Conservation (phyloP, 768 basidiomycete species). For the Punctularia strigosozonata region DNA sequence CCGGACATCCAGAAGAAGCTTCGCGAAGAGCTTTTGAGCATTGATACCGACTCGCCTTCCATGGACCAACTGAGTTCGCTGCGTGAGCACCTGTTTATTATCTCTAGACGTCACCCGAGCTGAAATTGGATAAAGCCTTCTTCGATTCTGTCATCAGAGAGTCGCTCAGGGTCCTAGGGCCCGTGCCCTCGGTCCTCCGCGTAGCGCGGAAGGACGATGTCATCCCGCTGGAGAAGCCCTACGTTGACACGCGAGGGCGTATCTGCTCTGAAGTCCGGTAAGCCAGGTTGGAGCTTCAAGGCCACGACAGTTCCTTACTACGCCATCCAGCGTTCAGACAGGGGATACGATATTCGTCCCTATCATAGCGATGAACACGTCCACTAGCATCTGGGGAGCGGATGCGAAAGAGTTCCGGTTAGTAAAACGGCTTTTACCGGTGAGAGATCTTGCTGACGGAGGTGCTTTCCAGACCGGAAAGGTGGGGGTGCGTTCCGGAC, state of each 20-base stretch:
- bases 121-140: no score
- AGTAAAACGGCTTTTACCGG: conserved; percentile 4
- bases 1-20: conserved; percentile 5
- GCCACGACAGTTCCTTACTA: no score
- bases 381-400: conserved; percentile 40
- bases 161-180: conserved; percentile 6
- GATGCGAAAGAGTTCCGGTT: conserved; percentile 47
- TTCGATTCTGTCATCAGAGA: conserved; percentile 17
- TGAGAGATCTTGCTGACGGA: neutral
- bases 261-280: neutral
- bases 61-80: conserved; percentile 27
- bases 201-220: conserved; percentile 7
- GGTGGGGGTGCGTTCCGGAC: conserved; percentile 13
- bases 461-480: conserved; percentile 15
- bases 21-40: conserved; percentile 2
- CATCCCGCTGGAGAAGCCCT: conserved; percentile 6
- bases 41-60: conserved; percentile 9
- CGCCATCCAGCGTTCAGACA: neutral
- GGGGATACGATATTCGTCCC: conserved; percentile 23
- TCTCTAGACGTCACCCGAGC: no score
- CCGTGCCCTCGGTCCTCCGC: conserved; percentile 4
- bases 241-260: conserved; percentile 5
- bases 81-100: no score
- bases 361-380: conserved; percentile 36
- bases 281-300: conserved; percentile 5